Base-by-base conservation (phyloP, 2,329 filamentous ascomycete species). In the Fusarium ambrosium region DNA sequence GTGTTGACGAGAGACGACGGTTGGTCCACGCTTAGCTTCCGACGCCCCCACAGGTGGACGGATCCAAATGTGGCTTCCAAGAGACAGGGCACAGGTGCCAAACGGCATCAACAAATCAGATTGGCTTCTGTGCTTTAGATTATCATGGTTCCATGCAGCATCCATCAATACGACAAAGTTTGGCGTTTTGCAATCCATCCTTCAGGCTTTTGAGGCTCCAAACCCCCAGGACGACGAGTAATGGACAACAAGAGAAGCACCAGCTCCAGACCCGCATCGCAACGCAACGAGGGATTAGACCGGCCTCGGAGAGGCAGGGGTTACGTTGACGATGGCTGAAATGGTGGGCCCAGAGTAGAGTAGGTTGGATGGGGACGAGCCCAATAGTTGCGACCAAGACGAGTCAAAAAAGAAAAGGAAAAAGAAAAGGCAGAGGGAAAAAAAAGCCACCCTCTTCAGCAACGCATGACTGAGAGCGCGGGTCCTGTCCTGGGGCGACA, bases 1-100 rank as follows among this genome's bases (percentile, higher is more conserved):
- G 73, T 78, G 71, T 64, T 51, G 64, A 75, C 62, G 62, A 66
- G 36, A 66, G 66, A 58, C 39, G 45, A 72, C 64, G 70, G 73
- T 73, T 73, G 73, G 73, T 68, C 74, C 67, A 77, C 65, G 72
- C 70, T 72, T 75, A 74, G 73, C 77, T 70, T 55, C 77, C 66
- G 70, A 74, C 70, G 43, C 58, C 70, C 55, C 73, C 69, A 74
- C 67, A 72, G 63, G 58, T 70, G 39, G 59, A 78, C 69, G 66
- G 68, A 68, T 62, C 70, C 72, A 63, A 72, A 68, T 62, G 63
- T 74, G 62, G 73, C 68, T 69, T 68, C 45, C 55, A 67, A 63
- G 32, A 56, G 56, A 59, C 71, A 62, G 64, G 71, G 60, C 51
- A 61, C 41, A 66, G 34, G 34, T 68, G 55, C 43, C 27, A 62